Evolutionary conservation across 495 filamentous ascomycete species (phyloP).

Genomic region (Lichenothelia convexa): DNA sequence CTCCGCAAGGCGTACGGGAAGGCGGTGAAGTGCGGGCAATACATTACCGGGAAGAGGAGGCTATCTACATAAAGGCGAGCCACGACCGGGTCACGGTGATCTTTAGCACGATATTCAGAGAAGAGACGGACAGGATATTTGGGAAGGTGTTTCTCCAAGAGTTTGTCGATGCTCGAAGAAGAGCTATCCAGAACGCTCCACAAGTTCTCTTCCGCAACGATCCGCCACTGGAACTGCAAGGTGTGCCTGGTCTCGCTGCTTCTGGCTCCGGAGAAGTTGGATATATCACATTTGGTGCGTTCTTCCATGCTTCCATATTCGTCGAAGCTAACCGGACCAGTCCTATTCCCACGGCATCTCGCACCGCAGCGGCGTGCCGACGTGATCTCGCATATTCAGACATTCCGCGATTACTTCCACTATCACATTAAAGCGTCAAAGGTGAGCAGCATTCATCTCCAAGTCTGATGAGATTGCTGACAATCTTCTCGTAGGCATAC

Average conservation of each 20-base stretch:
- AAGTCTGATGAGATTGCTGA: conserved; percentile 4
- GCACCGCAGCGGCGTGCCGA: conserved; percentile 77
- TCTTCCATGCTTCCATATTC: conserved; percentile 1
- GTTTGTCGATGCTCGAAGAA: conserved; percentile 86
- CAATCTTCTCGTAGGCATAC: conserved; percentile 73
- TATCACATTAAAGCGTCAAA: conserved; percentile 99
- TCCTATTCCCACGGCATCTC: conserved; percentile 88
- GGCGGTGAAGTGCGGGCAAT: conserved; percentile 90
- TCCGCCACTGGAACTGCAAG: conserved; percentile 76
- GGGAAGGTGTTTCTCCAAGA: conserved; percentile 92
- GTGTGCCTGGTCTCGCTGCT: conserved; percentile 61
- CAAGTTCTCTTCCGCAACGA: conserved; percentile 97
- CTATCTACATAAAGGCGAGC: conserved; percentile 97
- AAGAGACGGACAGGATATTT: conserved; percentile 93
- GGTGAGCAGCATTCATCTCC: too few relatives aligned
- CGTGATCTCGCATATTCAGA: conserved; percentile 96
- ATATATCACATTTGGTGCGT: conserved; percentile 90
- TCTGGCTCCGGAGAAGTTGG: conserved; percentile 63
- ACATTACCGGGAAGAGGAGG: conserved; percentile 95
- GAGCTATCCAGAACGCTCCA: conserved; percentile 92
- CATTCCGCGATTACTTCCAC: conserved; percentile 99
- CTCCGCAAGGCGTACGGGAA: conserved; percentile 71
- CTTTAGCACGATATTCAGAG: conserved; percentile 93
- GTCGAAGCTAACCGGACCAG: conserved; percentile 27
- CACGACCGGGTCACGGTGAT: conserved; percentile 96